Evolutionary conservation across 2,329 filamentous ascomycete species (phyloP), one percentile per base, ranked within the genome.

Genomic region (Calonectria pseudoturangicola): DNA sequence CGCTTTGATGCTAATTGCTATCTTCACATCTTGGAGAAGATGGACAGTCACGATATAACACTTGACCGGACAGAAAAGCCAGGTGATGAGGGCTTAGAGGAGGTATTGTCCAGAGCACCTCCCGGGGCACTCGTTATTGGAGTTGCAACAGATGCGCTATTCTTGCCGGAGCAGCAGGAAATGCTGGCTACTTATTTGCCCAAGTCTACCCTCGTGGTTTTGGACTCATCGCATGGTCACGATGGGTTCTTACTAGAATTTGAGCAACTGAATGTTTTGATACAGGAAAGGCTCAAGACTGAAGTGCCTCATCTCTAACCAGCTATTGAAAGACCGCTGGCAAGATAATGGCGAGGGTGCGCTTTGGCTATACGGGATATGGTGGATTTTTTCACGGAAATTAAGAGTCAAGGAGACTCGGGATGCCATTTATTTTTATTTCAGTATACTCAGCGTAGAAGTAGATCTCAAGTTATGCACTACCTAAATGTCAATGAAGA

Each of bases 1-100:
- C 66, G 69, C 10, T 71, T 71, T 18, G 69, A 71, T 28, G 51
- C 50, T 5, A 71, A 71, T 21, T 71, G 69, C 3, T 71, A 62
- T 39, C 25, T 71, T n/a, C 50, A 60, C 39, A 47, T 71, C 6
- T 33, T 66, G 4, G 41, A 63, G 8, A 71, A 71, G 16, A 45
- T 71, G 69, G 69, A 71, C 18, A 62, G 33, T 6, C 69, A 71
- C 10, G 69, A 71, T 28, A n/a, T 71, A 2, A 43, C 69, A 12
- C 27, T 66, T 5, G 39, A 45, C 21, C 64, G 69, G 41, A 33
- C 69, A 10, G 18, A 68, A 9, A 28, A 30, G 10, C 27, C 25
- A 10, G 58, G 18, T 4, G 41, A 63, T 4, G 58, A 47, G 27
- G 58, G 33, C 3, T 18, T 51, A 10, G 27, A 47, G 4, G 50